Percentiles rank a stretch among this genome's conserved stretches.
These are phyloP conservation scores for Aspergillus steynii DNA, from an alignment of 495 filamentous ascomycete genomes.

Conservation along the genomic window DNA sequence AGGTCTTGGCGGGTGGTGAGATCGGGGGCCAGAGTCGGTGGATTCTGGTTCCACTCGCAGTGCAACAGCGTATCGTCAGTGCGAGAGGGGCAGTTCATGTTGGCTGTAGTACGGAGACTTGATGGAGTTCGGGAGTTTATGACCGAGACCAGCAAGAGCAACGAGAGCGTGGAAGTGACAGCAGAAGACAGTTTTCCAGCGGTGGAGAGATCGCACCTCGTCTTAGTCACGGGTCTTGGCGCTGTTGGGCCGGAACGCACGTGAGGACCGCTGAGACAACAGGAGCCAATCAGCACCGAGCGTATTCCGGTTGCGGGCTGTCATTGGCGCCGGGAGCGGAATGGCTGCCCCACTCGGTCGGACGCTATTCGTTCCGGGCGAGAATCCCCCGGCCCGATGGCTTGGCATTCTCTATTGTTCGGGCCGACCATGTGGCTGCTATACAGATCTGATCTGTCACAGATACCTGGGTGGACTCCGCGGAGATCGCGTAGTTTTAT, in stretches of 20 bases:
- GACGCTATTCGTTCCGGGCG: background rate
- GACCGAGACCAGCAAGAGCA: background rate
- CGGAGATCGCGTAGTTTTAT: too few relatives aligned
- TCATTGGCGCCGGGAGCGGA: background rate
- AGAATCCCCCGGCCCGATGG: background rate
- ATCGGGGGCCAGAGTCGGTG: constrained; percentile 50
- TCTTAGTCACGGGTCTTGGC: background rate
- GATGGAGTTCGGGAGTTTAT: background rate
- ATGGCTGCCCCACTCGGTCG: background rate
- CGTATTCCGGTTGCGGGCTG: background rate
- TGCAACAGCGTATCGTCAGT: constrained; percentile 51
- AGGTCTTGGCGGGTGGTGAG: constrained; percentile 59
- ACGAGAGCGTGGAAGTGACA: background rate
- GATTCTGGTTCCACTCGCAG: constrained; percentile 55
- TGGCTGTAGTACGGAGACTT: constrained; percentile 4
- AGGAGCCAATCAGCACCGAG: background rate
- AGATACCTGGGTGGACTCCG: too few relatives aligned
- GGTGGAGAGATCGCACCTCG: too few relatives aligned
- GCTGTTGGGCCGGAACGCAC: background rate
- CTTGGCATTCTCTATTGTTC: background rate
- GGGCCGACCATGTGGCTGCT: background rate
- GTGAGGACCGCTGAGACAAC: too few relatives aligned
- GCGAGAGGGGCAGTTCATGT: constrained; percentile 60
- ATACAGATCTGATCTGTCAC: too few relatives aligned
- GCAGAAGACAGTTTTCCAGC: too few relatives aligned